phyloP scores from a whole-genome alignment of 345 rosid genomes.

The Populus deltoides region DNA sequence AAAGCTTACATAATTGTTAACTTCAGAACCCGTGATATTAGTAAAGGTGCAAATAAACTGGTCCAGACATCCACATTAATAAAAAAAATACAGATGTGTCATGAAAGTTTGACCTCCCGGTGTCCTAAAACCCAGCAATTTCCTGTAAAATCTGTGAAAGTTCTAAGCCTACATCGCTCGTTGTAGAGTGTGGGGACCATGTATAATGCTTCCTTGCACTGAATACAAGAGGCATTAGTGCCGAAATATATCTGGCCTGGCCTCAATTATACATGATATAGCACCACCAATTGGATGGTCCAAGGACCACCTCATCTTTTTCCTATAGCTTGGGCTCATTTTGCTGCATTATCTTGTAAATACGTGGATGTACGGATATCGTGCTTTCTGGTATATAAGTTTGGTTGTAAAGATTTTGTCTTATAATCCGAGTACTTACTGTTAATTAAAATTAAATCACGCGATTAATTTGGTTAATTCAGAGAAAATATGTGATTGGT shows the following conservation, averaged over 20 bases:
- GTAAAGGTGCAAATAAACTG: no score
- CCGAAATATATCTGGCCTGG: not conserved
- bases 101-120: not conserved
- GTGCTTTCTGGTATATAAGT: no score
- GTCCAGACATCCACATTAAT: no score
- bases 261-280: not conserved
- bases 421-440: no score
- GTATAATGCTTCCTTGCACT: not conserved
- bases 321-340: not conserved
- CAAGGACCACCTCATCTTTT: not conserved
- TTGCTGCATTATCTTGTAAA: not conserved
- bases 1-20: no score
- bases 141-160: not conserved
- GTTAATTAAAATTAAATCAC: no score
- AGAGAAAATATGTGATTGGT: no score
- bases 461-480: no score
- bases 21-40: no score
- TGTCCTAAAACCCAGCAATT: not conserved
- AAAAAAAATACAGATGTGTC: not conserved
- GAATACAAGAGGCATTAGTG: not conserved
- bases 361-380: not conserved
- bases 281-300: not conserved
- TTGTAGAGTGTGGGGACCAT: not conserved
- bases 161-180: not conserved
- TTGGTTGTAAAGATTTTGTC: no score